phyloP scores from a whole-genome alignment of 352 stramenopile genomes.

The Phytophthora hibernalis region DNA sequence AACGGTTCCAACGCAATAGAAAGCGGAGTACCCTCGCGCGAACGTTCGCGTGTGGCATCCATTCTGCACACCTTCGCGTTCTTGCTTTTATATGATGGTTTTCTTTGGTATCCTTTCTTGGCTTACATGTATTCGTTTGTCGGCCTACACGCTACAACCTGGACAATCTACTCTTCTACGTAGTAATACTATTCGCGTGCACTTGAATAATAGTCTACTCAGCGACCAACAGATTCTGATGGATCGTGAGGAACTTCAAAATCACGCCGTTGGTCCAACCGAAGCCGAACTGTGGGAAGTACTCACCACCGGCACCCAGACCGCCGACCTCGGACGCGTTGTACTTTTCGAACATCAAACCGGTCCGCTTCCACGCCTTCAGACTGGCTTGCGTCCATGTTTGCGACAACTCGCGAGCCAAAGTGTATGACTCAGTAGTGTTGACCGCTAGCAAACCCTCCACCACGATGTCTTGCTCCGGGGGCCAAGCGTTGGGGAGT shows the following conservation, averaged over 20 bases:
- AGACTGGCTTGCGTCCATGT: conserved; percentile 75
- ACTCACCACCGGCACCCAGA: conserved; percentile 84
- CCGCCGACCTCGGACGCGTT: conserved; percentile 73
- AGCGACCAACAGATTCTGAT: conserved; percentile 69
- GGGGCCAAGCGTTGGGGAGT: conserved; percentile 89
- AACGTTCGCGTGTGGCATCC: conserved; percentile 27
- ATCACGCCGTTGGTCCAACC: conserved; percentile 90
- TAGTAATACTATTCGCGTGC: background rate
- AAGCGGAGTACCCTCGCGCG: conserved; percentile 25
- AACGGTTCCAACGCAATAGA: conserved; percentile 35
- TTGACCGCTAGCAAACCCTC: conserved; percentile 75
- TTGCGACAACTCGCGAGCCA: conserved; percentile 63
- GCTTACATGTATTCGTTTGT: conserved; percentile 14
- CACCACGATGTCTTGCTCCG: conserved; percentile 83
- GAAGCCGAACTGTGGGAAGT: conserved; percentile 90
- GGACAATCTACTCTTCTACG: conserved; percentile 8
- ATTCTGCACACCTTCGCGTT: conserved; percentile 38
- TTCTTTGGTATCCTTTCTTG: conserved; percentile 18
- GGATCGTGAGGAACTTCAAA: conserved; percentile 84
- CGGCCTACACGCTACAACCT: background rate
- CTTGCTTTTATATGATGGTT: conserved; percentile 38
- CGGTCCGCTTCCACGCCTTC: conserved; percentile 67
- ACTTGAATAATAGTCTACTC: conserved; percentile 22
- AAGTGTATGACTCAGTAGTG: conserved; percentile 48
- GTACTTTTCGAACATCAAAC: conserved; percentile 92